phyloP scores from a whole-genome alignment of 225 moss, liverwort and hornwort genomes.

The Polytrichum commune region DNA sequence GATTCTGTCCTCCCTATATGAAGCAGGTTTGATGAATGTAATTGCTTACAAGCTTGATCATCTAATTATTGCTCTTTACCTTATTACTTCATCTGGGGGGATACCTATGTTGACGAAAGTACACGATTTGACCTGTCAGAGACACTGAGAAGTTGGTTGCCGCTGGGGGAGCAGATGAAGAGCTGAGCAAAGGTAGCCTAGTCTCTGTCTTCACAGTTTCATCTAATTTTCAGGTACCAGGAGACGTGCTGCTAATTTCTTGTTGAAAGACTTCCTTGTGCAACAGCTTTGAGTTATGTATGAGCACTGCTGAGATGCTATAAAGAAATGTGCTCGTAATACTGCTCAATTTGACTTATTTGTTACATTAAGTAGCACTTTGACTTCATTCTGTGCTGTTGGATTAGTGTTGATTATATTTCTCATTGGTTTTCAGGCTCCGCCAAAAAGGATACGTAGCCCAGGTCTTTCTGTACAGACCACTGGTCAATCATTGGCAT shows the following conservation, averaged over 20 bases:
- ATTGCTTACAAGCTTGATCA: not conserved
- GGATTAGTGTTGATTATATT: not conserved
- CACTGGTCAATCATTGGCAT: slow-evolving; percentile 64
- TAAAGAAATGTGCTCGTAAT: no score
- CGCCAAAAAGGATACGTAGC: slow-evolving; percentile 90
- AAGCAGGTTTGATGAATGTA: not conserved
- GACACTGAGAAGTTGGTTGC: slow-evolving; percentile 76
- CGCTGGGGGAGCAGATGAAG: slow-evolving; percentile 60
- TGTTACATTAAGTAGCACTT: not conserved
- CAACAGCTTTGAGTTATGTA: not conserved
- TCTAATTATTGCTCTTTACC: not conserved
- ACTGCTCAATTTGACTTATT: not conserved
- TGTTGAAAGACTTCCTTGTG: not conserved
- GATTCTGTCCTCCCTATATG: no score
- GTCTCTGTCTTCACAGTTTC: slow-evolving; percentile 89
- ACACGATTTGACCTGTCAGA: slow-evolving; percentile 34
- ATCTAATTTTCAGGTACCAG: slow-evolving; percentile 86
- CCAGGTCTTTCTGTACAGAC: slow-evolving; percentile 65
- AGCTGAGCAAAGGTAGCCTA: slow-evolving; percentile 62
- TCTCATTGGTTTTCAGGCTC: slow-evolving; percentile 51
- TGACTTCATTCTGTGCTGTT: not conserved
- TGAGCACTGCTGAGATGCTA: not conserved
- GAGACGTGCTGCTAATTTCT: not conserved
- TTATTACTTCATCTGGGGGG: no score
- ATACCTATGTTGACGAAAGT: no score